Conservation (phyloP, 805 yeast species). For the Kuraishia cidri region DNA sequence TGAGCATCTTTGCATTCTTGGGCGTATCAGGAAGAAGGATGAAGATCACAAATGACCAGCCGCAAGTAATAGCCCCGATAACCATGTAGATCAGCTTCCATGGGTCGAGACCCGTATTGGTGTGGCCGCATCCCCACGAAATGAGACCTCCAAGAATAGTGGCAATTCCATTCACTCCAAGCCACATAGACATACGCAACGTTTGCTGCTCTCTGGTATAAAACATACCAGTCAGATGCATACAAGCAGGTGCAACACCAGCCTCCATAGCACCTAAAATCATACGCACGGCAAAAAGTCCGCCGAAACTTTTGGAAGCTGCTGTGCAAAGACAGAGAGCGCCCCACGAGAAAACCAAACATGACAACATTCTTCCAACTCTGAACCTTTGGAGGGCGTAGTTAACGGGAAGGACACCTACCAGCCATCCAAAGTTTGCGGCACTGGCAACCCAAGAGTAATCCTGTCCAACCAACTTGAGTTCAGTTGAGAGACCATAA, state of each 20-base stretch:
- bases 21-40: slow-evolving; percentile 34
- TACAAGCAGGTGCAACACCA: slow-evolving; percentile 47
- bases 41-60: slow-evolving; percentile 18
- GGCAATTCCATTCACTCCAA: slow-evolving; percentile 37
- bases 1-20: slow-evolving; percentile 30
- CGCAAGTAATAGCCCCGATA: slow-evolving; percentile 49
- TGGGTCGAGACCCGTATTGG: slow-evolving; percentile 29
- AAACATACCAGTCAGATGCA: slow-evolving; percentile 49
- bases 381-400: slow-evolving; percentile 45
- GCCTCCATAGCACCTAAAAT: slow-evolving; percentile 44
- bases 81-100: slow-evolving; percentile 58
- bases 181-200: slow-evolving; percentile 26
- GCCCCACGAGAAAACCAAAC: slow-evolving; percentile 57
- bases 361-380: slow-evolving; percentile 39
- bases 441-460: slow-evolving; percentile 24
- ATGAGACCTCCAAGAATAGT: slow-evolving; percentile 39
- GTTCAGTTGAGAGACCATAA: slow-evolving; percentile 36
- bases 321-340: slow-evolving; percentile 46
- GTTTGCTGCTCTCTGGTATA: slow-evolving; percentile 38
- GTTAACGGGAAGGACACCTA: slow-evolving; percentile 42
- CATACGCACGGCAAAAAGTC: slow-evolving; percentile 37
- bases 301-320: slow-evolving; percentile 26
- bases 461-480: slow-evolving; percentile 31
- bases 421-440: slow-evolving; percentile 48
- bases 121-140: slow-evolving; percentile 43